Percentiles rank a stretch among this genome's conserved stretches.
phyloP scores from a whole-genome alignment of 1,284 basidiomycete species.

The Apiotrichum sp. region DNA sequence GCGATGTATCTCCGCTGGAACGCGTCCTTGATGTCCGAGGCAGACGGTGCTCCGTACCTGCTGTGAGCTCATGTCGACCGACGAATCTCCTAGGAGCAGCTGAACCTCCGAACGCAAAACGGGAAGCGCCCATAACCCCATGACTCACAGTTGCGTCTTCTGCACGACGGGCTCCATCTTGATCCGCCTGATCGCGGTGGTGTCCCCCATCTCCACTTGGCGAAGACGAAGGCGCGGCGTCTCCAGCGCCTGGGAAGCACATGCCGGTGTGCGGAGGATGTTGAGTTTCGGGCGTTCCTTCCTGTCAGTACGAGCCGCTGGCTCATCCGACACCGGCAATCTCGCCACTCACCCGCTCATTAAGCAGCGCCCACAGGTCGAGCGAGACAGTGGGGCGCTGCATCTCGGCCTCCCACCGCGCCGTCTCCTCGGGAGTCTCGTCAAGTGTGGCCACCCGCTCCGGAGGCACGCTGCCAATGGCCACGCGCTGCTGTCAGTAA shows the following conservation, averaged over 20 bases:
- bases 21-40: slow-evolving; percentile 27
- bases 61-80: too few relatives aligned
- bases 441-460: not conserved
- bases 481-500: not conserved
- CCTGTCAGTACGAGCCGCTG: too few relatives aligned
- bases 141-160: slow-evolving; percentile 38
- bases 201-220: slow-evolving; percentile 31
- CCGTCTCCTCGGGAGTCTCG: slow-evolving; percentile 19
- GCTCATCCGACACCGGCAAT: too few relatives aligned
- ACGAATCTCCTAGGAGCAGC: too few relatives aligned
- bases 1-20: slow-evolving; percentile 37
- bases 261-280: slow-evolving; percentile 31
- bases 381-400: slow-evolving; percentile 13
- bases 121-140: not conserved
- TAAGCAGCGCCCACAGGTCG: slow-evolving; percentile 21
- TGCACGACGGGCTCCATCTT: slow-evolving; percentile 44
- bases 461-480: slow-evolving; percentile 19
- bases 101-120: not conserved
- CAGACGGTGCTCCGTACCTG: slow-evolving; percentile 32
- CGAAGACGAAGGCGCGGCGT: slow-evolving; percentile 32
- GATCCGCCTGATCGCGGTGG: slow-evolving; percentile 33
- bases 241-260: slow-evolving; percentile 22
- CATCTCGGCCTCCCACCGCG: slow-evolving; percentile 24
- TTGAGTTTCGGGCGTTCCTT: slow-evolving; percentile 17
- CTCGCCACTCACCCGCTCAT: slow-evolving; percentile 21